Evolutionary conservation across 129 eudicot species (phyloP), one percentile per base, ranked within the genome.

Genomic region (Lactuca sativa): DNA sequence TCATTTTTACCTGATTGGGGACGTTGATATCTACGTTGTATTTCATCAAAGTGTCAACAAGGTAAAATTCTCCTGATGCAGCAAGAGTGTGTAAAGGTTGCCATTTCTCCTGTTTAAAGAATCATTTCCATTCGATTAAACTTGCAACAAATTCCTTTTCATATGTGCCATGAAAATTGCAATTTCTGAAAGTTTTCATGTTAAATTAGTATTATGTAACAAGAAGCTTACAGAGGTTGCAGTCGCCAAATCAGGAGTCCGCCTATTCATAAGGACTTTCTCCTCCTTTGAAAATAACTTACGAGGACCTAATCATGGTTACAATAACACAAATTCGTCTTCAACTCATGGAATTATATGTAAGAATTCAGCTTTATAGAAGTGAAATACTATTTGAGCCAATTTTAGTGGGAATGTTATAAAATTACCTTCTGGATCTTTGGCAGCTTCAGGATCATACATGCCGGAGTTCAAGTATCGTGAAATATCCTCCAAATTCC

Each of bases 251-350:
- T 90, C 90, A 70, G 99, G 99, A 72, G 75, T 64, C 74, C 96
- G 95, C 68, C 76, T 84, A 77, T 95, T 95, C 81, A 90, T 59
- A 65, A 90, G 77, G 17, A 71, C 56, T 86, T 88, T 95, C 76
- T 95, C 99, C 74, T 90, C 99, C 80, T 82, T 83, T n/a, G 96
- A 72, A 74, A 95, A 90, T 74, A 95, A 60, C 82, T 83, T 95
- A 34, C 90, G 90, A 44, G 86, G 74, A 61, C 93, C 99, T 95
- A 83, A n/a, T 37, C 75, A 70, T 41, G 6, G 34, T 51, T 75
- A 41, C 34, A 48, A 67, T n/a, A 57, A 56, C 58, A 9, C 21
- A 7, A 44, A 44, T 44, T 44, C 0, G 52, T 21, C 21, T 21
- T 21, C 52, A 44, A 44, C 12, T 44, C 52, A 9, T 6, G 30